These are phyloP conservation scores for Microdochium trichocladiopsis DNA, from an alignment of 2,329 filamentous ascomycete species.

Conservation along the genomic window DNA sequence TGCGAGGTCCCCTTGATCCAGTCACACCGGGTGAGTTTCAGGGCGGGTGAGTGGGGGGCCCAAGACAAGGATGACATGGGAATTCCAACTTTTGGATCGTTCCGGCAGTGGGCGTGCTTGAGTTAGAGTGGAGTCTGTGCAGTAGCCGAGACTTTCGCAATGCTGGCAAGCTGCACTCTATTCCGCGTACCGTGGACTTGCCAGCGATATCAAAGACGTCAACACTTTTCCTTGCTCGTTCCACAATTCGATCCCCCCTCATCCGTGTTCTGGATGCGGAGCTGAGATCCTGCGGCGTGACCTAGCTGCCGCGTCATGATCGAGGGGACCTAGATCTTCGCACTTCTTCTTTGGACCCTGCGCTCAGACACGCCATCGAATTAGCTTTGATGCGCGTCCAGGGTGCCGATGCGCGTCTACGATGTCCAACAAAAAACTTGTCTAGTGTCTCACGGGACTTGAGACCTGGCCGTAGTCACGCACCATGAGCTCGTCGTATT, in stretches of 20 bases:
- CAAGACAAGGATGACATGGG: background rate
- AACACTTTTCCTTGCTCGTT: slow-evolving; percentile 1
- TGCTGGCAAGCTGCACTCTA: background rate
- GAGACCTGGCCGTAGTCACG: no score
- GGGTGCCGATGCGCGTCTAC: no score
- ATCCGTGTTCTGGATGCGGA: no score
- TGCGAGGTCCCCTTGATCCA: background rate
- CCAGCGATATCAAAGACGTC: slow-evolving; percentile 5
- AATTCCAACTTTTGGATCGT: background rate
- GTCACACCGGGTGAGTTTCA: background rate
- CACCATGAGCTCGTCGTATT: no score
- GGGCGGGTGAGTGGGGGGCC: background rate
- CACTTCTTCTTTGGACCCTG: background rate
- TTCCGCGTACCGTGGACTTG: background rate
- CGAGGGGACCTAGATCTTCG: background rate
- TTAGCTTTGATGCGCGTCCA: no score
- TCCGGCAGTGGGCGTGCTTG: background rate
- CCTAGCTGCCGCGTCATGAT: no score
- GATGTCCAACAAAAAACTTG: no score
- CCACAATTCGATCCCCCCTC: background rate
- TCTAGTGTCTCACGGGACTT: no score
- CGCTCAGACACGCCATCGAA: background rate
- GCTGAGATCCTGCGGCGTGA: no score
- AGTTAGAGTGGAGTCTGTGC: background rate
- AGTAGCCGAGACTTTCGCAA: background rate